Conservation (phyloP, 1,139 yeast species). For the Geotrichum macrosporum region DNA sequence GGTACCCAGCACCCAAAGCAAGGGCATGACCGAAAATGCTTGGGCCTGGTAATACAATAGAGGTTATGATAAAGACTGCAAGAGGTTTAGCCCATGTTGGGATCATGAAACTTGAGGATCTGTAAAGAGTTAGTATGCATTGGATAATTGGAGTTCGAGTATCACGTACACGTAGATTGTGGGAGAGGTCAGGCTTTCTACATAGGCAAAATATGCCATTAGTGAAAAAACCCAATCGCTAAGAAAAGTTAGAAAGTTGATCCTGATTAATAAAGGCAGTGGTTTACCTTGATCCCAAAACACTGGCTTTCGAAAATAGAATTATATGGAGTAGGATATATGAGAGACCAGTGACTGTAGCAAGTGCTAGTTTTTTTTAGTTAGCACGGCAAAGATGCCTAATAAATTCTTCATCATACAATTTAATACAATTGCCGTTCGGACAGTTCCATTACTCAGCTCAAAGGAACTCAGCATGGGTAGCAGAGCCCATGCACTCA, state of each 20-base stretch:
- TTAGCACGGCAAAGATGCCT: not conserved
- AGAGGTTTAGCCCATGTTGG: slow-evolving; percentile 66
- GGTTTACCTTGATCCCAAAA: slow-evolving; percentile 18
- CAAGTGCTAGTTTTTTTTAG: slow-evolving; percentile 41
- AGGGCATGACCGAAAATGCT: slow-evolving; percentile 71
- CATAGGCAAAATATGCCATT: slow-evolving; percentile 57
- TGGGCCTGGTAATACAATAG: slow-evolving; percentile 52
- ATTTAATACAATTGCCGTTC: slow-evolving; percentile 79
- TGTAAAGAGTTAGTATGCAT: slow-evolving; percentile 10
- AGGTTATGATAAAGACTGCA: slow-evolving; percentile 47
- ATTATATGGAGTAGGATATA: slow-evolving; percentile 54
- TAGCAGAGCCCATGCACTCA: slow-evolving; percentile 58
- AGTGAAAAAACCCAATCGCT: slow-evolving; percentile 76
- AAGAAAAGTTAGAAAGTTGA: not conserved
- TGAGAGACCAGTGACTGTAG: slow-evolving; percentile 65
- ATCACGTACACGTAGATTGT: slow-evolving; percentile 35
- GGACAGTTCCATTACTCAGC: slow-evolving; percentile 72
- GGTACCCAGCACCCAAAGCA: slow-evolving; percentile 52
- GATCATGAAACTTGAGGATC: slow-evolving; percentile 36
- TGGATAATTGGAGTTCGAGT: slow-evolving; percentile 17
- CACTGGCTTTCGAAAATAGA: slow-evolving; percentile 53
- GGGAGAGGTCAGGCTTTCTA: slow-evolving; percentile 54
- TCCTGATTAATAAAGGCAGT: too few relatives aligned
- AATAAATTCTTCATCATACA: not conserved
- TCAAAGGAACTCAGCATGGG: slow-evolving; percentile 67